Percentiles rank a stretch among this genome's conserved stretches.
These are phyloP conservation scores for Suillus hirtellus DNA, from an alignment of 768 basidiomycete species.

Conservation along the genomic window DNA sequence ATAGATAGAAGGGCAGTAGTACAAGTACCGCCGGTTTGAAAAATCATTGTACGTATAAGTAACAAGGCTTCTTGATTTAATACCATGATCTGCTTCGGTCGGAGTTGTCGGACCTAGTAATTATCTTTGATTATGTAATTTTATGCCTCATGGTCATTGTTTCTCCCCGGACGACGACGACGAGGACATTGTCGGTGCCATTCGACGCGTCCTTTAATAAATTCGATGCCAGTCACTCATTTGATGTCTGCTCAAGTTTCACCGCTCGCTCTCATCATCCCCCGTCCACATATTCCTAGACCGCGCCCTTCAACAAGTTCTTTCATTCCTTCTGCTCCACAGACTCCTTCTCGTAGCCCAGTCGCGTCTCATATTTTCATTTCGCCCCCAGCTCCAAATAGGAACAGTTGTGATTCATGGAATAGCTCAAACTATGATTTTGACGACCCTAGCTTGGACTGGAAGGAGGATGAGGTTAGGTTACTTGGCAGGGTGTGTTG, in stretches of 20 bases:
- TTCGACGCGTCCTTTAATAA: not conserved
- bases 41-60: not conserved
- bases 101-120: slow-evolving; percentile 4
- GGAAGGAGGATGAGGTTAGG: slow-evolving; percentile 72
- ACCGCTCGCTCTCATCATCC: slow-evolving; percentile 61
- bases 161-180: slow-evolving; percentile 1
- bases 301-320: slow-evolving; percentile 44
- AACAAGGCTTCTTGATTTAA: not conserved
- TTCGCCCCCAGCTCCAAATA: slow-evolving; percentile 36
- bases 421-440: slow-evolving; percentile 72
- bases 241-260: slow-evolving; percentile 48
- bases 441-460: slow-evolving; percentile 65
- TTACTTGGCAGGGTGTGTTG: slow-evolving; percentile 63
- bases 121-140: not conserved
- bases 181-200: not conserved
- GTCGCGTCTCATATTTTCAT: slow-evolving; percentile 54
- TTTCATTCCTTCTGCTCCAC: slow-evolving; percentile 44
- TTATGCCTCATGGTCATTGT: not conserved
- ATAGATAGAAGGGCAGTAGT: not conserved
- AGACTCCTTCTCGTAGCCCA: slow-evolving; percentile 62
- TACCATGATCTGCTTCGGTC: not conserved
- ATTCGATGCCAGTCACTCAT: slow-evolving; percentile 51
- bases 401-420: slow-evolving; percentile 84
- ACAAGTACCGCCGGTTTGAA: not conserved
- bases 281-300: slow-evolving; percentile 46